These are phyloP conservation scores for Globisporangium camurandrum DNA, from an alignment of 352 stramenopile species.

Conservation along the genomic window DNA sequence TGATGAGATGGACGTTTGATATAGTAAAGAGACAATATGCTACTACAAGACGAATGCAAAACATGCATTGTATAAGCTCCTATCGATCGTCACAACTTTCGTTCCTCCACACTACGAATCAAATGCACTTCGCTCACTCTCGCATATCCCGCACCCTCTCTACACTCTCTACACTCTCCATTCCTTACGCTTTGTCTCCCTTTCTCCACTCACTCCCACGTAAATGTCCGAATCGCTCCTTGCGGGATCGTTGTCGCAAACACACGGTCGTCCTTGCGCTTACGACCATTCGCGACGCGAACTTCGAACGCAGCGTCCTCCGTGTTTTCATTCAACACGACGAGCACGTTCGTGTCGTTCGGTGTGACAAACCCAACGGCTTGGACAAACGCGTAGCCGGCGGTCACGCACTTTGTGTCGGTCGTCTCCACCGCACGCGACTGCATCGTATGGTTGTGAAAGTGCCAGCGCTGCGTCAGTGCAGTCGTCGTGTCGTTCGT, in stretches of 20 bases:
- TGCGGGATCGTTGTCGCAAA: conserved; percentile 45
- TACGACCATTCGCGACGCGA: too few relatives aligned
- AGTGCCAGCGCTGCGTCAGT: conserved; percentile 52
- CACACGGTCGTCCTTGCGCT: conserved; percentile 17
- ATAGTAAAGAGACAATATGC: too few relatives aligned
- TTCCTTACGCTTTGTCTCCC: too few relatives aligned
- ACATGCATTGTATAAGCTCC: too few relatives aligned
- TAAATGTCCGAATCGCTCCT: conserved; percentile 66
- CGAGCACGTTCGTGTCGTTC: conserved; percentile 61
- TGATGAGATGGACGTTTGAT: too few relatives aligned
- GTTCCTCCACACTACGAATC: too few relatives aligned
- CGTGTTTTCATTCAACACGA: conserved; percentile 83
- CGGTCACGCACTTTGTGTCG: conserved; percentile 81
- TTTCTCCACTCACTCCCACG: conserved; percentile 34
- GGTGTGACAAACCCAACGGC: conserved; percentile 64
- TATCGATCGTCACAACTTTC: too few relatives aligned
- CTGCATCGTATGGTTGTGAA: conserved; percentile 50
- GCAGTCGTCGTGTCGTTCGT: too few relatives aligned
- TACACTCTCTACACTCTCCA: too few relatives aligned
- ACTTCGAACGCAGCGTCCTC: conserved; percentile 62
- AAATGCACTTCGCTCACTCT: too few relatives aligned
- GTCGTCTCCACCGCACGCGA: conserved; percentile 24
- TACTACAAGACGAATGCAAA: too few relatives aligned
- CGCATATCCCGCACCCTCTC: too few relatives aligned
- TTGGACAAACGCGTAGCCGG: conserved; percentile 71